A percentile compares a stretch with the other conserved stretches of the same genome.
phyloP scores from a whole-genome alignment of 495 filamentous ascomycete genomes.

The Tuber aestivum region DNA sequence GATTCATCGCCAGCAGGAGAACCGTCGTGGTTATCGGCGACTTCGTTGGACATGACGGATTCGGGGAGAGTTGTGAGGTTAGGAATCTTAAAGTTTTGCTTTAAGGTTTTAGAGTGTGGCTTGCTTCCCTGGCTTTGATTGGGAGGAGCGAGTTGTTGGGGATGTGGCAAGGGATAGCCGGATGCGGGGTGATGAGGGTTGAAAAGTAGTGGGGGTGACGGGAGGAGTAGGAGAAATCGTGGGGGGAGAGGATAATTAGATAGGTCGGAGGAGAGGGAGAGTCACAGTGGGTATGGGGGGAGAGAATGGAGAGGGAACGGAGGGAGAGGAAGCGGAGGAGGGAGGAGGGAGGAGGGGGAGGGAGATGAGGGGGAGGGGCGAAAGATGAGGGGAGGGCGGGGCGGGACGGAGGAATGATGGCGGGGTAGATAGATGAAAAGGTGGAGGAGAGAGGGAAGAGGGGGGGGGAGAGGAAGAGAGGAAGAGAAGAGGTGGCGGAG shows the following conservation, averaged over 20 bases:
- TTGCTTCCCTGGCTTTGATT: conserved; percentile 16
- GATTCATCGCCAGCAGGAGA: conserved; percentile 36
- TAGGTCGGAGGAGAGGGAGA: conserved; percentile 1
- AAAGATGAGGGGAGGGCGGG: conserved; percentile 6
- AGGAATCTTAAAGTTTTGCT: conserved; percentile 16
- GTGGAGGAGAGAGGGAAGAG: background rate
- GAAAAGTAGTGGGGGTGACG: conserved; percentile 20
- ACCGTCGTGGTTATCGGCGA: conserved; percentile 16
- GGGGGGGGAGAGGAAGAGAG: conserved; percentile 3
- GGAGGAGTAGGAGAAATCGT: conserved; percentile 4
- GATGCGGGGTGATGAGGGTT: conserved; percentile 14
- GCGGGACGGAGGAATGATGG: conserved; percentile 6
- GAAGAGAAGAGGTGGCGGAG: conserved; percentile 20
- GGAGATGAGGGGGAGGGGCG: conserved; percentile 3
- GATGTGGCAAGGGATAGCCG: conserved; percentile 4
- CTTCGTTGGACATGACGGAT: conserved; percentile 40
- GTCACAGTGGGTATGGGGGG: conserved; percentile 22
- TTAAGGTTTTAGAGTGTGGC: conserved; percentile 13
- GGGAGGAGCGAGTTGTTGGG: conserved; percentile 1
- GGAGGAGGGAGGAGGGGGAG: conserved; percentile 8
- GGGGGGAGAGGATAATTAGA: conserved; percentile 2
- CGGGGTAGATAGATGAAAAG: background rate
- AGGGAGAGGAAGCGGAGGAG: background rate
- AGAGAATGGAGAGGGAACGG: conserved; percentile 9
- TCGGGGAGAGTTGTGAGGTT: conserved; percentile 15